Base-by-base conservation (phyloP, 1,284 basidiomycete genomes). In the Boletus sp. region DNA sequence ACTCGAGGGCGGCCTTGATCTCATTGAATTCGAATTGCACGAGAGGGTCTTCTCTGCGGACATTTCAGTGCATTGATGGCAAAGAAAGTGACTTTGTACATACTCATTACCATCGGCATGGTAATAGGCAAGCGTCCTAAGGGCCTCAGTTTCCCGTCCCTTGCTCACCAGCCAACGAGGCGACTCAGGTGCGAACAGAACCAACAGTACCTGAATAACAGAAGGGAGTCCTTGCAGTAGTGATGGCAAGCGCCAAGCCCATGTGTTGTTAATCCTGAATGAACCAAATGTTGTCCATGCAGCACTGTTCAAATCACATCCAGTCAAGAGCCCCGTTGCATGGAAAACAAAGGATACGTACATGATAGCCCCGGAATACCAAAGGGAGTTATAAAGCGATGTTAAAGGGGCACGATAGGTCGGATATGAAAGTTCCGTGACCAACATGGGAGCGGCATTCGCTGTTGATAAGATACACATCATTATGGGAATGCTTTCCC, bases 211-310 rank as follows among this genome's bases (percentile, higher is more conserved):
- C 71, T 91, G 89, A 47, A 87, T 67, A 55, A 88, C 64, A n/a
- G 88, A 84, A 5, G 89, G 87, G 46, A 87, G 71, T 56, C 78
- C 88, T 70, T 91, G 90, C 27, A 91, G 76, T 31, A 84, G 72
- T 10, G 88, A 90, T 11, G 90, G 89, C 54, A 91, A 79, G 64
- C 90, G 85, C 91, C 90, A 93, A 43, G 88, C 78, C 90, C 90
- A 92, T 19, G 83, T 83, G 65, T 71, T 83, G 31, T 75, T 66
- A 48, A 93, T 86, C 68, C 83, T 82, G 76, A 89, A 86, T 1
- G 90, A 89, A 31, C 90, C 90, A 67, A 84, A 93, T 1, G 89
- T 88, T 0, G 87, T 79, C 90, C 90, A 93, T 0, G 90, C 88
- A 28, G 89, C 87, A 83, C 9, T 43, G n/a, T 11, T 23, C n/a